phyloP scores from a whole-genome alignment of 345 rosid genomes.

The Laguncularia racemosa region DNA sequence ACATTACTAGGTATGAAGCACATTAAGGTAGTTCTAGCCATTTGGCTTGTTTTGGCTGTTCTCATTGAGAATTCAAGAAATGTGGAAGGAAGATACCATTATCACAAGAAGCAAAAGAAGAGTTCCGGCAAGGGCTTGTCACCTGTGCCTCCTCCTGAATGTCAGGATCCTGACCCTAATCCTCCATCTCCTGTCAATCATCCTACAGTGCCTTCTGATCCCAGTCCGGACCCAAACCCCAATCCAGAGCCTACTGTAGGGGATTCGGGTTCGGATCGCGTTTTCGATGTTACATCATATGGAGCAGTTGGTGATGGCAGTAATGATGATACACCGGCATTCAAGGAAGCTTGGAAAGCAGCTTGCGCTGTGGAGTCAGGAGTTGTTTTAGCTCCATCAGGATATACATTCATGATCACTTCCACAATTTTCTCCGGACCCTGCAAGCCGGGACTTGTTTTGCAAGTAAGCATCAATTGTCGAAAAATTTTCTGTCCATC shows the following conservation, averaged over 20 bases:
- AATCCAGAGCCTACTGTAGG: too few relatives aligned
- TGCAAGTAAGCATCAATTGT: constrained; percentile 39
- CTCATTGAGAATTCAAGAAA: constrained; percentile 26
- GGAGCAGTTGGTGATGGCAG: constrained; percentile 89
- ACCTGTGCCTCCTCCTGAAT: constrained; percentile 16
- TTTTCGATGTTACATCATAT: constrained; percentile 60
- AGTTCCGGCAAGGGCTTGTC: constrained; percentile 18
- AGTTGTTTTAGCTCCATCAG: constrained; percentile 55
- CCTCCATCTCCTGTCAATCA: constrained; percentile 19
- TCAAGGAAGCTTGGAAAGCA: constrained; percentile 76
- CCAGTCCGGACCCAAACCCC: constrained; percentile 41
- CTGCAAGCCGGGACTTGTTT: constrained; percentile 72
- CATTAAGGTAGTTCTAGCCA: constrained; percentile 11
- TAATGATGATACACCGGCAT: constrained; percentile 76
- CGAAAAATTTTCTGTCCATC: not conserved
- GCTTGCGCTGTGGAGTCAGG: constrained; percentile 78
- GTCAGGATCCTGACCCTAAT: constrained; percentile 5
- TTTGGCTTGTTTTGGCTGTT: constrained; percentile 14
- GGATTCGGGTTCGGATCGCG: constrained; percentile 19
- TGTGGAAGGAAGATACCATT: constrained; percentile 53
- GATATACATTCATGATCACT: constrained; percentile 58
- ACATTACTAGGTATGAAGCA: constrained; percentile 19
- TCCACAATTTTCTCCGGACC: constrained; percentile 94
- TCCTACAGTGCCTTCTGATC: constrained; percentile 54
- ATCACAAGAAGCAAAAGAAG: constrained; percentile 48